Conservation (phyloP, 306 rosid species). For the Malus orientalis region DNA sequence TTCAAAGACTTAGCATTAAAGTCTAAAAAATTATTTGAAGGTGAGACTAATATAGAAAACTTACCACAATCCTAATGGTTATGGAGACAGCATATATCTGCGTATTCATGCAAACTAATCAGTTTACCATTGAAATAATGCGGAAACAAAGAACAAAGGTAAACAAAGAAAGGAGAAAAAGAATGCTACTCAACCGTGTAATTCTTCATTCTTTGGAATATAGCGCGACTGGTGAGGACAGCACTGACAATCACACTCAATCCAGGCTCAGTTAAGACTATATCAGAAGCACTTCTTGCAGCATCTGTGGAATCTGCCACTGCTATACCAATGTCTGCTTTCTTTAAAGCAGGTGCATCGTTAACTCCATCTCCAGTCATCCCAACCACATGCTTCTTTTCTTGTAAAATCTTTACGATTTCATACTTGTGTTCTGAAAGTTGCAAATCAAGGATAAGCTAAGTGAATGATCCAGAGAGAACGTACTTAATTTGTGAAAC, state of each 20-base stretch:
- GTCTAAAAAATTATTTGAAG: slow-evolving; percentile 1
- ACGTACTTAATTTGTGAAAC: neutral
- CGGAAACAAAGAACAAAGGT: neutral
- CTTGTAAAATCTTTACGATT: slow-evolving; percentile 77
- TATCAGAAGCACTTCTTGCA: slow-evolving; percentile 76
- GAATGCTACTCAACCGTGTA: slow-evolving; percentile 60
- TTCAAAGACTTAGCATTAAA: neutral
- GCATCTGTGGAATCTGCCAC: slow-evolving; percentile 92
- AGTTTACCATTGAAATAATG: slow-evolving; percentile 12
- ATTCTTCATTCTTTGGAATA: slow-evolving; percentile 89
- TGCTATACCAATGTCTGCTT: slow-evolving; percentile 89
- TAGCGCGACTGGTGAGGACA: slow-evolving; percentile 78
- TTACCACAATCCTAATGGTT: slow-evolving; percentile 85
- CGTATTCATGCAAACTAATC: neutral
- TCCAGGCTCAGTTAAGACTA: slow-evolving; percentile 86
- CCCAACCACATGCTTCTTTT: slow-evolving; percentile 74
- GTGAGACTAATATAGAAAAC: slow-evolving; percentile 13
- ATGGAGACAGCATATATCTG: slow-evolving; percentile 92
- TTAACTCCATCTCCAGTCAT: slow-evolving; percentile 94
- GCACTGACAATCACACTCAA: slow-evolving; percentile 76
- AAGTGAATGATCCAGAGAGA: neutral
- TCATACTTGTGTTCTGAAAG: slow-evolving; percentile 77
- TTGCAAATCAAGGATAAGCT: slow-evolving; percentile 13
- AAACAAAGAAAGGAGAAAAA: slow-evolving; percentile 1
- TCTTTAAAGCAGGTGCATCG: slow-evolving; percentile 87